Evolutionary conservation across 441 rosid species (phyloP), one percentile per base, ranked within the genome.

Genomic region (Metrosideros polymorpha): DNA sequence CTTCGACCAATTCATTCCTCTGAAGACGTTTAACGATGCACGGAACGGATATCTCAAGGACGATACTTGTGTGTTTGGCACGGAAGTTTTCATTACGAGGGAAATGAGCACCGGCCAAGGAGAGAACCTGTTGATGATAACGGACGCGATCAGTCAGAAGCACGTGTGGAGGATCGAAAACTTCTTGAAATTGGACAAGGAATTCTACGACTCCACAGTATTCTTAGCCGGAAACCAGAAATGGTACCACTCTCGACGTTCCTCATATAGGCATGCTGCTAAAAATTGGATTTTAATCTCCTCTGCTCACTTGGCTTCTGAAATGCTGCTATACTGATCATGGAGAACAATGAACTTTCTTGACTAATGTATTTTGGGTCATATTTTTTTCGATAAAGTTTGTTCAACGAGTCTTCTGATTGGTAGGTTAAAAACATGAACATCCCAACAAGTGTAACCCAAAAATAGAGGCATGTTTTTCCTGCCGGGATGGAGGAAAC

Each of bases 11-110:
- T 79, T 92, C 61, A 84, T 92, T 50, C 89, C 85, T 9, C 56
- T 89, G 43, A 82, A 82, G 56, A 52, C 30, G 39, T 90, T 93
- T 54, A 86, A n/a, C 9, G 90, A 91, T 85, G 63, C 83, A 27
- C 85, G 57, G 35, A 90, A 89, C 10, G 94, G 93, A n/a, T 93
- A 88, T 89, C 86, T 91, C 10, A n/a, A 91, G 39, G 88, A 89
- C 29, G 92, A 91, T 87, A 86, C 89, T 18, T 92, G 95, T 18
- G 90, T 91, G 83, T 87, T 95, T 76, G 98, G 98, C 82, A 94
- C 91, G 42, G 97, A 95, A 87, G 94, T 94, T 4, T 92, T 91
- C 85, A 94, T 94, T 17, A 82, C 91, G 2, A 90, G 86, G 77
- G 98, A 94, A 90, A 92, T 86, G 53, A 89, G 90, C 87, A 88